Evolutionary conservation across 352 stramenopile genomes (phyloP), one percentile per base, ranked within the genome.

Genomic region (Globisporangium nagaii): DNA sequence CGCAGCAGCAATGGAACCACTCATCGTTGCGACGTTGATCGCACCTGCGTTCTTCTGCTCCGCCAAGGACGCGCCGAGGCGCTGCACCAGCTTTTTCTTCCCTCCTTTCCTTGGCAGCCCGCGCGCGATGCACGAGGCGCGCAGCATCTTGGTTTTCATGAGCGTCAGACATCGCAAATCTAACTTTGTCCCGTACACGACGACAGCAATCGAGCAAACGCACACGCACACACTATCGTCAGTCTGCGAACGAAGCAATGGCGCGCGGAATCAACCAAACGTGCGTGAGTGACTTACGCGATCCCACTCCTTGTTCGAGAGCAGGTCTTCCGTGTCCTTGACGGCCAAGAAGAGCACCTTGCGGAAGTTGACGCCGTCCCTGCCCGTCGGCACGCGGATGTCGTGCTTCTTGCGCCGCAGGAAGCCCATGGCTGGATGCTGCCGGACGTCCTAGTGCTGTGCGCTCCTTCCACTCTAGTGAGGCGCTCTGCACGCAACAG

Each of bases 131-230:
- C 83, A 93, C 11, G 83, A 82, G 1, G 83, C 83, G 17, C 77
- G 79, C 52, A 91, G 64, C 73, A 91, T 91, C 51, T 91, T 91
- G 52, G 68, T 79, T 64, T 93, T 90, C 74, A 93, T 86, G 1
- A 93, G 69, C 28, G 76, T 82, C 42, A 93, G 48, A 31, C 83
- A 93, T 75, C 81, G 73, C 37, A 91, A 32, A 57, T 93, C 83
- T 20, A 93, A 59, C 81, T 93, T 53, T 28, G 24, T 20, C 1
- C 28, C 2, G 15, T 31, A 45, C 39, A 45, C 25, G 36, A 4
- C 2, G 7, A 43, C 20, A 4, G 28, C 6, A 24, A 34, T 22
- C n/a, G n/a, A n/a, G n/a, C n/a, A n/a, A n/a, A n/a, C n/a, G n/a
- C n/a, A 25, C 31, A 45, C 32, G 20, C 13, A 55, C n/a, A 51